Evolutionary conservation across 2,329 filamentous ascomycete genomes (phyloP).

Genomic region (Fusarium pseudonygamai): DNA sequence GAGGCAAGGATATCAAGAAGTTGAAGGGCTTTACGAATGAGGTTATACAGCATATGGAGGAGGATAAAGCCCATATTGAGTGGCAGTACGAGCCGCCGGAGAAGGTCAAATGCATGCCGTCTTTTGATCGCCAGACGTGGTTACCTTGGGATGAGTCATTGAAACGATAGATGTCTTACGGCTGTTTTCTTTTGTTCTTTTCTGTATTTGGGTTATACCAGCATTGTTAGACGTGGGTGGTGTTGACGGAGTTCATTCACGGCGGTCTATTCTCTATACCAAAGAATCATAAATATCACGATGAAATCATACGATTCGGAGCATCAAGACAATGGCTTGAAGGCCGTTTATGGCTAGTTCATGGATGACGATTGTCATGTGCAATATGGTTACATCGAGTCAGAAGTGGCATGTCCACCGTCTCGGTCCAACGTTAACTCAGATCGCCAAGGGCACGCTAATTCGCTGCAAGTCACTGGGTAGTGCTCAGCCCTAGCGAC

Average conservation of each 20-base stretch:
- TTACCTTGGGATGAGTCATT: slow-evolving; percentile 48
- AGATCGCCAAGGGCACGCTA: neutral
- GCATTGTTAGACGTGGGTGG: slow-evolving; percentile 9
- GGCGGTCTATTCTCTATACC: neutral
- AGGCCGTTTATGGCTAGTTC: neutral
- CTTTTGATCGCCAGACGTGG: slow-evolving; percentile 53
- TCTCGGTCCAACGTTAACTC: neutral
- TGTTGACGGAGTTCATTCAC: slow-evolving; percentile 18
- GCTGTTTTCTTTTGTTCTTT: neutral
- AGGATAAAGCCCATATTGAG: slow-evolving; percentile 47
- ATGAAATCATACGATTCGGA: neutral
- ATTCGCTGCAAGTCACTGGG: neutral
- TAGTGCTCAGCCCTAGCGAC: neutral
- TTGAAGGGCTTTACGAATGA: slow-evolving; percentile 59
- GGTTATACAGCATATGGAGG: slow-evolving; percentile 45
- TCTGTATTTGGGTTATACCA: neutral
- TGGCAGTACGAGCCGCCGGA: slow-evolving; percentile 57
- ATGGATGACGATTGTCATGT: neutral
- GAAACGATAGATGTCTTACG: neutral
- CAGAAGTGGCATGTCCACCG: neutral
- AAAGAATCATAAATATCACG: neutral
- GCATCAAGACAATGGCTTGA: neutral
- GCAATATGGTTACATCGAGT: neutral
- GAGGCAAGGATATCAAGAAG: slow-evolving; percentile 57
- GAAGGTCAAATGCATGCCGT: slow-evolving; percentile 59